Evolutionary conservation across 768 basidiomycete species (phyloP), one percentile per base, ranked within the genome.

Genomic region (Rubroboletus pulcherrimus): DNA sequence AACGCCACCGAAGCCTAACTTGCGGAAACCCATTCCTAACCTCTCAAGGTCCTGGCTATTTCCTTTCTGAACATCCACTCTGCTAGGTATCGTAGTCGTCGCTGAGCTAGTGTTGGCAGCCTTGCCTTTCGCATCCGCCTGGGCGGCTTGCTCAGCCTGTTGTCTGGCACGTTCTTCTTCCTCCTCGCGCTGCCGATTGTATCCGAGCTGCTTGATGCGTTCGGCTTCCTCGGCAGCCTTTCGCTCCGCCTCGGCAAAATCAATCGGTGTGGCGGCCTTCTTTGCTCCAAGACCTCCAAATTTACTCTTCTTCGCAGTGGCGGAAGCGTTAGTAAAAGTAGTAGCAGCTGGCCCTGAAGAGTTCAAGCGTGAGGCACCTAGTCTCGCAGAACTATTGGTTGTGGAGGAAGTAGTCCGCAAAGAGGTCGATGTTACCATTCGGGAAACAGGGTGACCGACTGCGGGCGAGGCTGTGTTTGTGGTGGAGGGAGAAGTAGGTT

Each of bases 201-300:
- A 97, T 0, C 95, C 96, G 17, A 97, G 81, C 62, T 94, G 85
- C 69, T 91, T 89, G 70, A 94, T 83, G 54, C 93, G 81, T 72
- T 95, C 95, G 26, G 93, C 94, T 69, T 98, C 97, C 65, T 93
- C 95, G 29, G 81, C 68, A 0, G 97, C 97, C 62, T 88, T 89
- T 30, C 87, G 78, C 71, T 98, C 95, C 0, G 93, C 97, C 63
- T 93, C 93, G 19, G 89, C 97, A 69, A 99, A 99, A 73, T 98
- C 86, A 61, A 98, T 86, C 1, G 89, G 81, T 3, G 81, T 70
- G 7, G 83, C 86, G 0, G 93, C 82, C 70, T 93, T 95, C 67
- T 89, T 88, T 9, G 95, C 97, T 14, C 96, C 95, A 1, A 94
- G 80, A 24, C 80, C 79, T 29, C 90, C 91, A 14, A 89, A 79